These are phyloP conservation scores for Tetrapyrgos nigripes DNA, from an alignment of 1,284 basidiomycete genomes.

Conservation along the genomic window DNA sequence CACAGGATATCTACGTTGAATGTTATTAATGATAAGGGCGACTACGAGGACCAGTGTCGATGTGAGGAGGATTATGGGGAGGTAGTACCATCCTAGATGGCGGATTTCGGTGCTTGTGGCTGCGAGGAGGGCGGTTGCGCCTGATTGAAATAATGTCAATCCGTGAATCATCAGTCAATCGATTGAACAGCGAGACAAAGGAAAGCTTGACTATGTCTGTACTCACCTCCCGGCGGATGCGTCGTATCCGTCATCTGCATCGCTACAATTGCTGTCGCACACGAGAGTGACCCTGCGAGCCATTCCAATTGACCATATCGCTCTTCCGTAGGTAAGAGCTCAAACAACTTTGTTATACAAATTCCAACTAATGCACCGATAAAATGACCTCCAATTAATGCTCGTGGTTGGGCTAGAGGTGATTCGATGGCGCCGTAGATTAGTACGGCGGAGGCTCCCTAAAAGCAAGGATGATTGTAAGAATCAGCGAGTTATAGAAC, in stretches of 20 bases:
- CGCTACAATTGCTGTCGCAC: conserved; percentile 54
- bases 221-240: conserved; percentile 65
- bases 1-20: conserved; percentile 62
- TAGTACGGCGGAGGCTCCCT: conserved; percentile 69
- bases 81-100: conserved; percentile 62
- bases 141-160: conserved; percentile 31
- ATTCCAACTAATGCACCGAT: conserved; percentile 59
- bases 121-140: conserved; percentile 52
- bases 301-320: conserved; percentile 53
- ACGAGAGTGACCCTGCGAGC: conserved; percentile 61
- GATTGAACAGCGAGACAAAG: too few species aligned
- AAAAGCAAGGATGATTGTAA: too few species aligned
- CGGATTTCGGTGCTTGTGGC: conserved; percentile 52
- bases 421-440: conserved; percentile 64
- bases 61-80: conserved; percentile 63
- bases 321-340: conserved; percentile 50
- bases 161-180: too few species aligned
- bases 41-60: conserved; percentile 56
- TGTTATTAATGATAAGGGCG: conserved; percentile 63
- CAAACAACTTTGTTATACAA: conserved; percentile 63
- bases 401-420: conserved; percentile 67
- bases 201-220: conserved; percentile 43
- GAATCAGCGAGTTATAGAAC: neutral
- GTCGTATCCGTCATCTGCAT: conserved; percentile 65
- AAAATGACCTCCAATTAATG: conserved; percentile 59